Evolutionary conservation across 1,284 basidiomycete species (phyloP), one percentile per base, ranked within the genome.

Genomic region (Farysia itapuensis): DNA sequence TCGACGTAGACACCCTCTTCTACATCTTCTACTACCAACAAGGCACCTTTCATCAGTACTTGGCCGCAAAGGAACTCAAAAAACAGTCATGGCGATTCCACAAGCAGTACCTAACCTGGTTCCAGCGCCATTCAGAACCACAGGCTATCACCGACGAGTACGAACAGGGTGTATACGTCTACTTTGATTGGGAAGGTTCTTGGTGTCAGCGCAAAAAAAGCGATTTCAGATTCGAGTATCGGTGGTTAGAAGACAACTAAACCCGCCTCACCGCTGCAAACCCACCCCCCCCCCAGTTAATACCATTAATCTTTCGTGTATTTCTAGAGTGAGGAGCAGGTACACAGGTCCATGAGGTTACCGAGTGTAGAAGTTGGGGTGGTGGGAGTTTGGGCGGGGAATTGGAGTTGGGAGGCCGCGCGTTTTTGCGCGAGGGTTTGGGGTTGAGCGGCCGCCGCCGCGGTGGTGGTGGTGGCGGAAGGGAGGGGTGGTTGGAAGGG

Each of bases 131-230:
- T 74, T 93, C 90, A 18, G 93, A 98, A 77, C 95, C 95, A n/a
- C 91, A 95, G 77, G 91, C 90, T 4, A 97, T 99, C 77, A 98
- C 95, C 35, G 94, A 97, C 72, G 95, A 98, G 78, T 99, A 97
- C 77, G 95, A 99, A 79, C 92, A 98, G 80, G 95, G 95, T 14
- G 92, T 94, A 1, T 80, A 80, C 24, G 68, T 76, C 28, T 78
- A 75, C 59, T 75, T 77, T 59, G 75, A 77, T 44, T 77, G 74
- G 72, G 75, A 76, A 45, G 74, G 73, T 5, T 70, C 68, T 6
- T 97, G 94, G 95, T 95, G 92, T 78, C 92, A 96, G 78, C 84
- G 94, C 72, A 91, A 93, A 81, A 98, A 98, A 84, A 88, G 87
- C 77, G 93, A 97, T 79, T 98, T 98, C 25, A 28, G 60, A 21